Evolutionary conservation across 2,329 filamentous ascomycete genomes (phyloP), one percentile per base, ranked within the genome.

Genomic region (Ceratocystis smalleyi): DNA sequence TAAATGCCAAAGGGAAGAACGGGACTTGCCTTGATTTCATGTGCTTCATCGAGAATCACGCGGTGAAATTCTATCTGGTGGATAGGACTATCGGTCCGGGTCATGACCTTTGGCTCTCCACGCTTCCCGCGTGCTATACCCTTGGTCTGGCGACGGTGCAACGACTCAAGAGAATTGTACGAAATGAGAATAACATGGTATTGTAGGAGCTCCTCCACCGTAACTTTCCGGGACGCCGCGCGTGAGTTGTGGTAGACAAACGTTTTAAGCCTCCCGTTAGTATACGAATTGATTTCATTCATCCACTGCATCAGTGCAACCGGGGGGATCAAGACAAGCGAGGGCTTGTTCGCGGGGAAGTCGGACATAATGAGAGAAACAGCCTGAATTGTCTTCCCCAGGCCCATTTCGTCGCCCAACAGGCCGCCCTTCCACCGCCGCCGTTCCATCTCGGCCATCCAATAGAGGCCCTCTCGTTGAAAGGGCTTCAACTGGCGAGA

Each of bases 281-380:
- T 97, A 74, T 97, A 83, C 15, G 84, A 82, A 35, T 83, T 81
- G 66, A 92, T 91, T 74, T 92, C 88, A 5, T 83, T 82, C 69
- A 87, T 88, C 92, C 92, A 97, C 72, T 97, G 92, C 88, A 96
- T 95, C 61, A 97, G 76, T 49, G 92, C 92, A 49, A 96, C 92
- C 0, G 92, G 92, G 0, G 92, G 92, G 0, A 96, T 91, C 43
- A 96, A 81, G 1, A 97, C 91, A 3, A 97, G 79, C 0, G 90
- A 88, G 1, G 94, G 92, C 64, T 86, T 77, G 69, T 87, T 87
- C 24, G 85, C 88, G 2, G 91, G 92, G 70, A 89, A 96, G 72
- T 97, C 91, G 0, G 92, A 96, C 94, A 97, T 97, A 74, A 99
- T 91, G 55, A 99, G 81, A 2, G 92, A 96, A 19, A 99, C 94